phyloP scores from a whole-genome alignment of 148 eudicot species.

The Dianthus caryophyllus region DNA sequence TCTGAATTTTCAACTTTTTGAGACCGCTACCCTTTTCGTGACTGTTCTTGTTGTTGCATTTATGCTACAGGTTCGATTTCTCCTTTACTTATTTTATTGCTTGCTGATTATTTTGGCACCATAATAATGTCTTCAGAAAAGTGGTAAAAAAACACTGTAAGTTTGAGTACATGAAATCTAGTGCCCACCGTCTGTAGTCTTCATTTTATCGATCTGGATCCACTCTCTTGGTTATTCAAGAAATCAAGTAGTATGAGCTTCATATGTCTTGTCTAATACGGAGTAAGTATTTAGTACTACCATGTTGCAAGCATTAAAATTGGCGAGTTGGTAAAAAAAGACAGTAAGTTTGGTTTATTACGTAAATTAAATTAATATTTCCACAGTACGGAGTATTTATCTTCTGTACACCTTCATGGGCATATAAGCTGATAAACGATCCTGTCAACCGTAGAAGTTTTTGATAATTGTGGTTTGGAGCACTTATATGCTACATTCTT shows the following conservation, averaged over 20 bases:
- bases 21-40: constrained; percentile 90
- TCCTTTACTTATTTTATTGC: constrained; percentile 4
- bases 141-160: not conserved
- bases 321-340: too few relatives aligned
- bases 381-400: too few relatives aligned
- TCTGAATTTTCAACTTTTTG: constrained; percentile 88
- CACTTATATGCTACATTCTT: not conserved
- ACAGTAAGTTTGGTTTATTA: too few relatives aligned
- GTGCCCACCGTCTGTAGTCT: too few relatives aligned
- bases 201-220: too few relatives aligned
- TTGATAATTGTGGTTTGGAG: not conserved
- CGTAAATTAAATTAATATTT: too few relatives aligned
- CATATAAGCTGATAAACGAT: not conserved
- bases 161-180: too few relatives aligned
- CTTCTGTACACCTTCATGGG: not conserved
- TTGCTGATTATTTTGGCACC: not conserved
- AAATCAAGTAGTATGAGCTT: too few relatives aligned
- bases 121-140: not conserved
- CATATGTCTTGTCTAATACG: too few relatives aligned
- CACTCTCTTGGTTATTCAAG: too few relatives aligned
- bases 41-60: constrained; percentile 93
- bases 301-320: too few relatives aligned
- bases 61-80: constrained; percentile 76
- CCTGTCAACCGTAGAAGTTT: not conserved
- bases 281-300: too few relatives aligned